A percentile compares a stretch with the other conserved stretches of the same genome.
Evolutionary conservation across 2,329 filamentous ascomycete species (phyloP).

Genomic region (Monilinia fructigena): DNA sequence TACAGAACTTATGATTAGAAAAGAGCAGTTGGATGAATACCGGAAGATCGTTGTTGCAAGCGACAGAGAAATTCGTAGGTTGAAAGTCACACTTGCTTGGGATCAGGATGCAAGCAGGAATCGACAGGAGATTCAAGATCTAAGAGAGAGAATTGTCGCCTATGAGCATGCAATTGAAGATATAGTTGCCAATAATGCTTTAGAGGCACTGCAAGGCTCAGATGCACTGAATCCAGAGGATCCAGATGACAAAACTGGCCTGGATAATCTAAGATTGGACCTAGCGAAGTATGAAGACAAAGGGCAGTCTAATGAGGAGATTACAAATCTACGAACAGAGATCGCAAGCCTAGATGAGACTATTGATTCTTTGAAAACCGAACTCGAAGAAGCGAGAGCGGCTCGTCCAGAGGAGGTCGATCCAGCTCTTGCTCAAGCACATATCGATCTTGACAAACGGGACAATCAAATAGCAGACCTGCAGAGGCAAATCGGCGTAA

Average conservation of each 20-base stretch:
- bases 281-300: background rate
- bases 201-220: background rate
- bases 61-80: background rate
- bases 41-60: background rate
- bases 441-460: background rate
- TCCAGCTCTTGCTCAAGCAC: background rate
- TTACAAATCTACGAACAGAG: background rate
- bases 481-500: background rate
- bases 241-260: background rate
- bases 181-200: background rate
- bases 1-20: background rate
- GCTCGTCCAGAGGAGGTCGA: background rate
- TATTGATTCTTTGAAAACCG: background rate
- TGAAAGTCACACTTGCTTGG: background rate
- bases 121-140: constrained; percentile 14
- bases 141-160: constrained; percentile 8
- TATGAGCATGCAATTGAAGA: constrained; percentile 2
- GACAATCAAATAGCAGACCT: background rate
- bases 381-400: background rate
- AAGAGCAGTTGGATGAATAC: background rate
- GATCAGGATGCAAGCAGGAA: background rate
- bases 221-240: background rate
- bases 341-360: background rate
- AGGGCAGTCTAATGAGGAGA: background rate
- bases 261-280: background rate